Conservation (phyloP, 768 basidiomycete species). For the Kwoniella pini region DNA sequence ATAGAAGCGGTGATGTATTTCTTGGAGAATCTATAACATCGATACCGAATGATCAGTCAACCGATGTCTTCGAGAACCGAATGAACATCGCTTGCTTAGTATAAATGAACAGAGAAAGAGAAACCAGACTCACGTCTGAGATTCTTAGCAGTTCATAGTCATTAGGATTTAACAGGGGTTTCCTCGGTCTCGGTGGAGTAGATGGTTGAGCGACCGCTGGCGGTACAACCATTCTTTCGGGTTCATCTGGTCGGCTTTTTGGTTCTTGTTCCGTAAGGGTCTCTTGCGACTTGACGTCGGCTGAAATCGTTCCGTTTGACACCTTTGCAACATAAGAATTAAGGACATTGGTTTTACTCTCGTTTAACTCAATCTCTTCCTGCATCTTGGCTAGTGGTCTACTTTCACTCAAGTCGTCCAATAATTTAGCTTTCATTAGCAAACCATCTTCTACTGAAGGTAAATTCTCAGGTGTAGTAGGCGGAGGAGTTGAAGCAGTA, state of each 20-base stretch:
- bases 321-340: too few relatives aligned
- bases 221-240: too few relatives aligned
- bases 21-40: constrained; percentile 68
- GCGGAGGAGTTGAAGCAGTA: constrained; percentile 27
- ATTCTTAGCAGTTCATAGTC: constrained; percentile 79
- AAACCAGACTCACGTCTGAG: constrained; percentile 63
- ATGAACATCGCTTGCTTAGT: too few relatives aligned
- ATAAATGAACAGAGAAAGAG: too few relatives aligned
- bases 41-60: constrained; percentile 1
- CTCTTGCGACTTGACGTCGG: too few relatives aligned
- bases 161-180: constrained; percentile 79
- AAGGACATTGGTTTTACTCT: too few relatives aligned
- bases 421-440: constrained; percentile 68
- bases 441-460: constrained; percentile 61
- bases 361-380: constrained; percentile 59
- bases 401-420: constrained; percentile 82
- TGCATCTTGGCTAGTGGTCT: constrained; percentile 85
- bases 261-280: too few relatives aligned
- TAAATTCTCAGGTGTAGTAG: constrained; percentile 49
- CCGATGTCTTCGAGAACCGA: too few relatives aligned
- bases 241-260: not conserved
- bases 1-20: constrained; percentile 78
- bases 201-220: not conserved
- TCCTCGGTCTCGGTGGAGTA: constrained; percentile 20
- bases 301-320: too few relatives aligned